These are phyloP conservation scores for Lasiosphaeria hispida DNA, from an alignment of 495 filamentous ascomycete species.

Conservation along the genomic window DNA sequence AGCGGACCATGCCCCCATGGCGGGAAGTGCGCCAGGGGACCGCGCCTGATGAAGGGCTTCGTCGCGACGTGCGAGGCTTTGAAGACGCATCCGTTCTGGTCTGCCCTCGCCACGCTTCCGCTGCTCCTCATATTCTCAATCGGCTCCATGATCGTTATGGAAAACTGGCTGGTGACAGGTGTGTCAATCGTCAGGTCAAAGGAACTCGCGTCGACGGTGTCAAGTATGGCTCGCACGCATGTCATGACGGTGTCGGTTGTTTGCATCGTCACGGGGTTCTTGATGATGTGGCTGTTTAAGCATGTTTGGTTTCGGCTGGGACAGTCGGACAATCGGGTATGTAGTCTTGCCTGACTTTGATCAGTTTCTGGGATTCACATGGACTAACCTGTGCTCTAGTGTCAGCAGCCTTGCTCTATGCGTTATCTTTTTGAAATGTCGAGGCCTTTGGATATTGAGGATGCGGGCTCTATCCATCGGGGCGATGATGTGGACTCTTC, in stretches of 20 bases:
- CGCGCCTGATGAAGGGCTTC: too few species aligned
- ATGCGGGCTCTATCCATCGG: not conserved
- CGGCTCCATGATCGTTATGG: not conserved
- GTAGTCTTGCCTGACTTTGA: not conserved
- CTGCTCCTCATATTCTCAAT: not conserved
- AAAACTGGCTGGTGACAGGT: not conserved
- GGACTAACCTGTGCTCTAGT: not conserved
- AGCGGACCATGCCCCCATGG: too few species aligned
- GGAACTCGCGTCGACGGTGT: not conserved
- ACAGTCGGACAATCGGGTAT: not conserved
- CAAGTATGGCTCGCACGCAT: not conserved
- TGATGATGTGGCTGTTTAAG: constrained; percentile 14
- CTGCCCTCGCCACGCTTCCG: not conserved
- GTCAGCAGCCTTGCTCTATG: not conserved
- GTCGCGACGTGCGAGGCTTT: too few species aligned
- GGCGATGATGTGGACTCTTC: not conserved
- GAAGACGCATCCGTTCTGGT: too few species aligned
- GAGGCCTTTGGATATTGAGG: not conserved
- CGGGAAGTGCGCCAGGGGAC: too few species aligned
- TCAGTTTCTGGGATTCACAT: too few species aligned
- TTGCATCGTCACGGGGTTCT: constrained; percentile 10
- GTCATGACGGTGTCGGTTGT: constrained; percentile 10
- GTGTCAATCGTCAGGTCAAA: too few species aligned
- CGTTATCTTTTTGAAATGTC: not conserved
- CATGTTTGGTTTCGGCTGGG: constrained; percentile 6